Percentiles rank a stretch among this genome's conserved stretches.
These are phyloP conservation scores for Lepidium aucheri DNA, from an alignment of 345 rosid genomes.

Conservation along the genomic window DNA sequence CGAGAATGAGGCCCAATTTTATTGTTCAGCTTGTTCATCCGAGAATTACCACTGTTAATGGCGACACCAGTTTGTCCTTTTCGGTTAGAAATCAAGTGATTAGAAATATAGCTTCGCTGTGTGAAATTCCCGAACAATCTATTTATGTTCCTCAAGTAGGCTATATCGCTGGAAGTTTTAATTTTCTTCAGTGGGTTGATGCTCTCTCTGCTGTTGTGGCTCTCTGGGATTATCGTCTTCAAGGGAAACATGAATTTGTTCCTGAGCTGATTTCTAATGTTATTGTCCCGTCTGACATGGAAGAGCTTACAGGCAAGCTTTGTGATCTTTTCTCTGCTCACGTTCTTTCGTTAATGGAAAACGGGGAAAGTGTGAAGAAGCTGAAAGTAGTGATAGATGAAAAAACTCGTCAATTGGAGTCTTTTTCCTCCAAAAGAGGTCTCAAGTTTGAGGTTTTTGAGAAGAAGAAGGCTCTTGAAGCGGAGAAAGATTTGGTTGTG, in stretches of 20 bases:
- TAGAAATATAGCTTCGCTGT: background rate
- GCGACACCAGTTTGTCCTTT: background rate
- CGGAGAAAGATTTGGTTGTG: conserved; percentile 31
- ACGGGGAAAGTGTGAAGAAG: conserved; percentile 36
- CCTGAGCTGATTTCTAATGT: conserved; percentile 30
- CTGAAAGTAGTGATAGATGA: conserved; percentile 27
- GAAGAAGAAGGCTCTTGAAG: conserved; percentile 24
- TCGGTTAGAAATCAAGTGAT: background rate
- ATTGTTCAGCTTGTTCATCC: conserved; percentile 23
- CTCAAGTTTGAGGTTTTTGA: background rate
- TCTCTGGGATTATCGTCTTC: conserved; percentile 42
- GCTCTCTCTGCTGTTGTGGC: conserved; percentile 33
- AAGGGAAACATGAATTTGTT: conserved; percentile 22
- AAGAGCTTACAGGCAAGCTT: conserved; percentile 35
- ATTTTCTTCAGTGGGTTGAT: conserved; percentile 34
- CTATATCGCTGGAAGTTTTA: conserved; percentile 26
- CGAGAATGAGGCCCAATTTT: conserved; percentile 16
- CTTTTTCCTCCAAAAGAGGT: background rate
- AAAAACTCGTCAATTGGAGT: conserved; percentile 23
- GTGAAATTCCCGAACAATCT: conserved; percentile 11
- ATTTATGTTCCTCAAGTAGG: background rate
- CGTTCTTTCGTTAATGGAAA: conserved; percentile 27
- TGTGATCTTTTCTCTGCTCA: conserved; percentile 31
- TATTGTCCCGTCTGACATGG: conserved; percentile 32
- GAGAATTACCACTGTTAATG: background rate